phyloP scores from a whole-genome alignment of 257 asterid species.

The Echites panduratus region DNA sequence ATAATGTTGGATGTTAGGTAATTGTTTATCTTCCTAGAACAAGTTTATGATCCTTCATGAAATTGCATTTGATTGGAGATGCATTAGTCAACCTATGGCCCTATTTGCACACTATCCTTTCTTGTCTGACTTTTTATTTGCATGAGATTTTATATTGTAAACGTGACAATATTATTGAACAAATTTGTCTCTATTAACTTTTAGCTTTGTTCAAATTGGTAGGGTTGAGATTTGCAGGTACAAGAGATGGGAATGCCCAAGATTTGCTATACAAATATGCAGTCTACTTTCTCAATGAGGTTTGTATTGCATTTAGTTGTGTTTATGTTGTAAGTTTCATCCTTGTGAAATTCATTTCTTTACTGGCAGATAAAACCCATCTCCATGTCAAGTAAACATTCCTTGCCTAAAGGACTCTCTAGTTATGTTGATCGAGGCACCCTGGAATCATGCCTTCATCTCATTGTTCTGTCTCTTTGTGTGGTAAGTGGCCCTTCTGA shows the following conservation, averaged over 20 bases:
- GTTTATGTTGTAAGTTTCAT: constrained; percentile 16
- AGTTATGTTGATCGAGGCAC: constrained; percentile 84
- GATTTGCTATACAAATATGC: constrained; percentile 86
- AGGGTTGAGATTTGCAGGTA: constrained; percentile 97
- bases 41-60: background rate
- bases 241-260: constrained; percentile 83
- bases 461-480: constrained; percentile 85
- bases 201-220: constrained; percentile 8
- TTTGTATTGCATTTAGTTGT: constrained; percentile 29
- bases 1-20: background rate
- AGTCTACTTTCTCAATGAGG: constrained; percentile 85
- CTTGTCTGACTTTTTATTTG: background rate
- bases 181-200: background rate
- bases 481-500: constrained; percentile 52
- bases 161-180: background rate
- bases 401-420: constrained; percentile 73
- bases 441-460: constrained; percentile 92
- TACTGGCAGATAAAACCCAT: constrained; percentile 80
- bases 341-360: constrained; percentile 19
- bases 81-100: too few species aligned
- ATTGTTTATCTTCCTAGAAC: background rate
- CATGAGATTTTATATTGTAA: background rate
- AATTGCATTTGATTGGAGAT: too few species aligned
- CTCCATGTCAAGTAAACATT: constrained; percentile 41
- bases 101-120: background rate